Base-by-base conservation (phyloP, 257 asterid species). In the Apocynum venetum region DNA sequence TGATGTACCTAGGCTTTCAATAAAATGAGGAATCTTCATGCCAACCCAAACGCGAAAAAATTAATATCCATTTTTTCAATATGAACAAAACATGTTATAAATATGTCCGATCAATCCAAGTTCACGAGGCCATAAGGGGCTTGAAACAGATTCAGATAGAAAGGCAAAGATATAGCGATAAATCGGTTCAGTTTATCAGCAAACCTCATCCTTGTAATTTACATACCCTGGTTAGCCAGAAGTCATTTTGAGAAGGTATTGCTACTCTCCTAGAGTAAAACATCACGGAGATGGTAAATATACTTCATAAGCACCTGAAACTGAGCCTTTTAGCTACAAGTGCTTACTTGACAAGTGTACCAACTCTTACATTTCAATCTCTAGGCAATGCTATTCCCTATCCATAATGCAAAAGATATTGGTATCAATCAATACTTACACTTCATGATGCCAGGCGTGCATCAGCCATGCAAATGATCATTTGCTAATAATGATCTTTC, bases 401-500 rank as follows among this genome's bases (percentile, higher is more conserved):
- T 48, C 3, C 40, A 3, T 15, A 57, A 6, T 8, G 4, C 47
- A 46, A 44, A 20, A 44, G 73, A 44, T 11, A 6, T 5, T 2
- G 2, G 15, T 12, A 4, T 31, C 14, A 49, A 4, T 31, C 14
- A 49, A 6, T 48, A 72, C 75, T 35, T 72, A 51, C 15, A 56
- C 8, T 11, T 8, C 19, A 57, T 13, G 36, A 41, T 6, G 59
- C 59, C 14, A n/a, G 56, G 0, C 46, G 3, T 9, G 14, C 8
- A 2, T 25, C 31, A 25, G 31, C 31, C 31, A 25, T 25, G 31
- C 31, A 56, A 25, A 12, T 48, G 53, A 49, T 79, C 74, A 77
- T 68, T 71, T 55, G 10, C 74, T 36, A 43, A 92, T 88, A 14
- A 71, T 43, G 76, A 94, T 79, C 87, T 71, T 93, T 38, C 88